phyloP scores from a whole-genome alignment of 495 filamentous ascomycete species.

The Collariella sp. region DNA sequence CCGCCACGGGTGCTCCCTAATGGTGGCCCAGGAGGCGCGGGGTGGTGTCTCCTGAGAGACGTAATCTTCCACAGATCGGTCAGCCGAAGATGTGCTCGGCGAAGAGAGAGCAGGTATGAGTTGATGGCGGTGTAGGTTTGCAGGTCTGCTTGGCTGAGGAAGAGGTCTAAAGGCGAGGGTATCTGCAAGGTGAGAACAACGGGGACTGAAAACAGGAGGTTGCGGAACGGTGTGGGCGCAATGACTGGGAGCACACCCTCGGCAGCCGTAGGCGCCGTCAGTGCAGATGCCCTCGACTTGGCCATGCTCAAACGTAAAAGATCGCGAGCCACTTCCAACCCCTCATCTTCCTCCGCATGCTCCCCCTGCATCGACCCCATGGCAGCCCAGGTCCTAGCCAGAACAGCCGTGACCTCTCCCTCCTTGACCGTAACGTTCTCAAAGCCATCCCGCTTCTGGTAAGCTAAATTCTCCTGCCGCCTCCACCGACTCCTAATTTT shows the following conservation, averaged over 20 bases:
- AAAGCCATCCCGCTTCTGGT: conserved; percentile 43
- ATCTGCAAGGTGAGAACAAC: conserved; percentile 63
- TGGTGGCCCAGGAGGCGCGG: conserved; percentile 56
- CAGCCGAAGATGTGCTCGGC: conserved; percentile 71
- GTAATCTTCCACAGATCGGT: conserved; percentile 79
- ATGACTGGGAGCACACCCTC: conserved; percentile 24
- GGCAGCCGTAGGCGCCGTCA: conserved; percentile 15
- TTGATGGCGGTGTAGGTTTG: conserved; percentile 73
- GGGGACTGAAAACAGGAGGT: conserved; percentile 72
- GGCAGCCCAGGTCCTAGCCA: conserved; percentile 67
- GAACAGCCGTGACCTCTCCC: conserved; percentile 66
- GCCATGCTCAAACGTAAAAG: conserved; percentile 59
- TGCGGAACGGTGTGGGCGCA: conserved; percentile 54
- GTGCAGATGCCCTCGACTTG: conserved; percentile 31
- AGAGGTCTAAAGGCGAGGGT: conserved; percentile 75
- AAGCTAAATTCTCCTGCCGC: conserved; percentile 43
- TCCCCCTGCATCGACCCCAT: conserved; percentile 62
- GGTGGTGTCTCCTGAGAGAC: conserved; percentile 64
- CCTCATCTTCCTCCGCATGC: conserved; percentile 62
- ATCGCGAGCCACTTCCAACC: conserved; percentile 74
- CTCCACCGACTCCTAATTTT: conserved; percentile 54
- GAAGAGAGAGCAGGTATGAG: conserved; percentile 75
- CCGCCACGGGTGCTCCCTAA: conserved; percentile 52
- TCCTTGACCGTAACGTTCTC: conserved; percentile 67
- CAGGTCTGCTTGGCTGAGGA: conserved; percentile 67